Evolutionary conservation across 2,329 filamentous ascomycete species (phyloP), one percentile per base, ranked within the genome.

Genomic region (Fusarium dimerum): DNA sequence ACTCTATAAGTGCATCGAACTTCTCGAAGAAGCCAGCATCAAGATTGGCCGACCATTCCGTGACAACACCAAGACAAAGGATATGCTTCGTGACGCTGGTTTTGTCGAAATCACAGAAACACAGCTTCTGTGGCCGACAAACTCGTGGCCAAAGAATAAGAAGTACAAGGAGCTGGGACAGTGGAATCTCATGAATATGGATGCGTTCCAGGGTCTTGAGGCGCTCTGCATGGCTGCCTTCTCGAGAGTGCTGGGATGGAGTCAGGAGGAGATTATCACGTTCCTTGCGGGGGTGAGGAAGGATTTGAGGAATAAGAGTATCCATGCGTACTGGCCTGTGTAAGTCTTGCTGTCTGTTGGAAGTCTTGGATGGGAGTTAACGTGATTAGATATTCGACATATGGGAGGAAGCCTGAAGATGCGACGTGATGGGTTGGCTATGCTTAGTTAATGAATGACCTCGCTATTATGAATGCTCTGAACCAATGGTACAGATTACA

Each of bases 311-410:
- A 51, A 53, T 10, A 61, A 44, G 17, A 13, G 32, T 0, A 57
- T 63, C 2, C 60, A 63, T 43, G 56, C 60, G 15, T 62, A 62
- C n/a, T 63, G 56, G 56, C 50, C 56, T 0, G 32, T 63, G 53
- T 63, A 50, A 34, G 59, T 36, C 3, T 17, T 9, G 20, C 1
- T 12, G 2, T 2, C n/a, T 11, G 3, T 16, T 16, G 5, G 2
- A 8, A 3, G 1, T 6, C 7, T 2, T 3, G 5, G 16, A 11
- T 40, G 5, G 36, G 12, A 5, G n/a, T 48, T 56, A 15, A 56
- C n/a, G 1, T 13, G 1, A 17, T 1, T 5, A 59, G 55, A 17
- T 59, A 59, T 40, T 59, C 56, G 12, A 56, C 48, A 2, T 56
- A 59, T 2, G 56, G 55, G 0, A 49, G 17, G 15, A 40, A 16